These are phyloP conservation scores for Calonectria crousiana DNA, from an alignment of 2,329 filamentous ascomycete species.

Conservation along the genomic window DNA sequence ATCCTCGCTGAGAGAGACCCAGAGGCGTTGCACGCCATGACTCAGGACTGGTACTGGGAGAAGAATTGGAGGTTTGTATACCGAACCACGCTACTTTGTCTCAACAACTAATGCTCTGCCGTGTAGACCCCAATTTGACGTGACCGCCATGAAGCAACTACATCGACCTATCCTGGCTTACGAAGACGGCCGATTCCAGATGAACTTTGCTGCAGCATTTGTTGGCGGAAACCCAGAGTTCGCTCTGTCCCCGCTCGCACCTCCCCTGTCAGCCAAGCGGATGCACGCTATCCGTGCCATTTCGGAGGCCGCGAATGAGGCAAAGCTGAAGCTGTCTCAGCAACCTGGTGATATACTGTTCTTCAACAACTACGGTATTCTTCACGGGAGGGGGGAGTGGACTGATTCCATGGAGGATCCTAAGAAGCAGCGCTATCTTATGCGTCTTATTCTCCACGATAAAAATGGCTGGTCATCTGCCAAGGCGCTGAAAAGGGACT, in stretches of 20 bases:
- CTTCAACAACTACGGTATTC: neutral
- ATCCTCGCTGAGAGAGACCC: neutral
- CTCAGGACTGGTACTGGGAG: neutral
- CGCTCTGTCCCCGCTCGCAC: neutral
- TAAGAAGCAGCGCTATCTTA: neutral
- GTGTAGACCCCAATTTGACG: neutral
- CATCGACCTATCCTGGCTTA: neutral
- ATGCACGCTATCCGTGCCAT: neutral
- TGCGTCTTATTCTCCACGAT: neutral
- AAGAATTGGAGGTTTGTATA: neutral
- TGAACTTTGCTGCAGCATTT: neutral
- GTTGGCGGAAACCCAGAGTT: neutral
- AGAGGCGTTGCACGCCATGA: neutral
- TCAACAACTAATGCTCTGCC: neutral
- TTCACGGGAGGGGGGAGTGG: neutral
- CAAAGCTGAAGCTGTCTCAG: neutral
- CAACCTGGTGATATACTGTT: neutral
- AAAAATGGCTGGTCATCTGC: neutral
- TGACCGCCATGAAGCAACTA: neutral
- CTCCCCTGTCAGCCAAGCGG: neutral
- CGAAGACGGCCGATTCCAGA: neutral
- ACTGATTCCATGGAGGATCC: neutral
- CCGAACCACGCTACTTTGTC: neutral
- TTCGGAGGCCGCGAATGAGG: neutral
- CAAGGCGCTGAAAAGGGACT: neutral